Percentiles rank a stretch among this genome's conserved stretches.
Conservation (phyloP, 495 filamentous ascomycete species). For the Haplographium delicatum region DNA sequence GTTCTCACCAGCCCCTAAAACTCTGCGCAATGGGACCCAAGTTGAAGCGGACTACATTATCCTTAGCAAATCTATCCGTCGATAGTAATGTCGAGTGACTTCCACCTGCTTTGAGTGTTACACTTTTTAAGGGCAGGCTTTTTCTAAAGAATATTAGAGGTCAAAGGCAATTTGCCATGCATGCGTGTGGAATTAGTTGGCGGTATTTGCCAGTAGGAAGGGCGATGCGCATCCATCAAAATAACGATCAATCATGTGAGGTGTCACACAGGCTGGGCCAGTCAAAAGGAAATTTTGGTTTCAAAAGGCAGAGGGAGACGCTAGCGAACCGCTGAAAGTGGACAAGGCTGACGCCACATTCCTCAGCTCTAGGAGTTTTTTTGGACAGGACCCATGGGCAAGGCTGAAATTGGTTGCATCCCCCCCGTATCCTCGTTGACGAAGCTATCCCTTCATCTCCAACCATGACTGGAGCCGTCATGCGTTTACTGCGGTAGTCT, state of each 20-base stretch:
- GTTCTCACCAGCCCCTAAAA: conserved; percentile 57
- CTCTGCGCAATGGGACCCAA: conserved; percentile 57
- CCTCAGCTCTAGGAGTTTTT: conserved; percentile 6
- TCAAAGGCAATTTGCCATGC: no score
- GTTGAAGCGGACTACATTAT: conserved; percentile 66
- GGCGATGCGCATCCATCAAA: no score
- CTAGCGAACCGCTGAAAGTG: background rate
- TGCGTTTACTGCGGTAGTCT: no score
- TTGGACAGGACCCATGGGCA: background rate
- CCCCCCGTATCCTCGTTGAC: background rate
- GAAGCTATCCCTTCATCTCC: background rate
- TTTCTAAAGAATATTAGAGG: no score
- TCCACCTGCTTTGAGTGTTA: background rate
- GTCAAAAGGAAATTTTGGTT: background rate
- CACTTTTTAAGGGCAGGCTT: no score
- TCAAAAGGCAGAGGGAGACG: background rate
- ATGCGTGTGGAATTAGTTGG: no score
- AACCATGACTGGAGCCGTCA: background rate
- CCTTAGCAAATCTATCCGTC: conserved; percentile 50
- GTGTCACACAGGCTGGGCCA: no score
- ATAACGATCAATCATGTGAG: no score
- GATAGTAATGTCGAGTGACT: background rate
- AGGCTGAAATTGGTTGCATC: conserved; percentile 4
- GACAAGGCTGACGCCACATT: conserved; percentile 16
- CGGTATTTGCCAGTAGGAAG: no score